These are phyloP conservation scores for Aspergillus sp. DNA, from an alignment of 2,329 filamentous ascomycete genomes.

Conservation along the genomic window DNA sequence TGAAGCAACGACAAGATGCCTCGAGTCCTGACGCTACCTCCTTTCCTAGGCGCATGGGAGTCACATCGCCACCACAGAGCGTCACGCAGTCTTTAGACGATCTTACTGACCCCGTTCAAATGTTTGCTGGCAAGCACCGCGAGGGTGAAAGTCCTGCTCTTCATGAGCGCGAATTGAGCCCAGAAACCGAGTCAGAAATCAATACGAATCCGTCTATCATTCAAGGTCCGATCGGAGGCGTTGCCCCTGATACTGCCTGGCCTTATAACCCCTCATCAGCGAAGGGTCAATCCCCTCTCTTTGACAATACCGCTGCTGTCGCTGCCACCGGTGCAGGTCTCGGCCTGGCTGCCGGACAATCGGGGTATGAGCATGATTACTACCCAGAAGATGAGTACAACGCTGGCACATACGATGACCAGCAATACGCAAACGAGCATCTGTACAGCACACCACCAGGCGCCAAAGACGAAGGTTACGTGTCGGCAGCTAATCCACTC, in stretches of 20 bases:
- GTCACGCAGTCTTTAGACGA: conserved; percentile 53
- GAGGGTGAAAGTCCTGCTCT: conserved; percentile 61
- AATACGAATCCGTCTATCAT: conserved; percentile 86
- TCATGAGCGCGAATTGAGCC: conserved; percentile 35
- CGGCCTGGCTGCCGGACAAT: conserved; percentile 59
- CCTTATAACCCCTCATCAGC: conserved; percentile 61
- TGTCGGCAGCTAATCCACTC: conserved; percentile 71
- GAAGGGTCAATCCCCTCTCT: conserved; percentile 38
- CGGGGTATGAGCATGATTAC: conserved; percentile 64
- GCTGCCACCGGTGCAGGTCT: conserved; percentile 56
- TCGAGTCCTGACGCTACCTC: conserved; percentile 43
- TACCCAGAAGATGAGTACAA: conserved; percentile 52
- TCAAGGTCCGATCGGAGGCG: conserved; percentile 70
- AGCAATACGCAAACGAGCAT: conserved; percentile 40
- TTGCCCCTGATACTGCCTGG: conserved; percentile 56
- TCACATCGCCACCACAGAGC: conserved; percentile 60
- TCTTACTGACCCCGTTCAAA: conserved; percentile 53
- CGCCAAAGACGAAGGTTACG: conserved; percentile 86
- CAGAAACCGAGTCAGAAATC: conserved; percentile 63
- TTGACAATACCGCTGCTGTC: conserved; percentile 49
- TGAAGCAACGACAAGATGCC: conserved; percentile 49
- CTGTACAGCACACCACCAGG: conserved; percentile 60
- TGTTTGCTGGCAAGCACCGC: conserved; percentile 76
- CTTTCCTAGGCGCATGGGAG: conserved; percentile 45
- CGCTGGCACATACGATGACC: conserved; percentile 43